Evolutionary conservation across 768 basidiomycete species (phyloP), one percentile per base, ranked within the genome.

Genomic region (Paxillus rubicundulus): DNA sequence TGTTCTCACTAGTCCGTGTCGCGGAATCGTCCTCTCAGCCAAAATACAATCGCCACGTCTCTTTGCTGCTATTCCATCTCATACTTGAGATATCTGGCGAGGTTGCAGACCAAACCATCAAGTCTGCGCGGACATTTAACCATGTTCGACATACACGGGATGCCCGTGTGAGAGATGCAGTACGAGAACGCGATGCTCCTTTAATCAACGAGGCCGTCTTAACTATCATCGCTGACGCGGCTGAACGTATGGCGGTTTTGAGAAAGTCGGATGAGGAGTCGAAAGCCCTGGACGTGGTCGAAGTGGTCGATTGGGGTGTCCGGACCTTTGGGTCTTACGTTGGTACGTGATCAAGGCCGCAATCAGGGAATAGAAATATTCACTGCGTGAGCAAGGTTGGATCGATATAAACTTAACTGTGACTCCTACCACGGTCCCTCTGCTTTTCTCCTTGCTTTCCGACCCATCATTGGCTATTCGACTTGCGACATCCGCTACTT

Each of bases 401-500:
- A 89, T 98, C 59, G 97, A 99, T 64, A 95, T 99, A 59, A 93
- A 92, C 63, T 75, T 98, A 56, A 94, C 97, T 12, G 88, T 99
- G 53, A 98, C 95, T 2, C 91, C 89, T 12, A 82, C 80, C 13
- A 92, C 95, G 2, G 82, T 98, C 32, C 85, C 88, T 5, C 74
- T 98, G 33, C 78, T 97, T 40, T 93, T 95, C 67, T 82, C 78
- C 34, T 77, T 97, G 37, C 80, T 98, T 36, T 86, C 86, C 14
- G 88, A 94, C 63, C 72, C 81, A 0, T 85, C 86, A 10, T 69
- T 92, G 27, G 79, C 87, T 3, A 85, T 98, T 60, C 89, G 93
- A 28, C 73, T 94, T 28, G 87, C 93, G 2, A 85, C 95, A 2
- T 87, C 86, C 17, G 80, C 78, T n/a, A 81, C 93, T 2, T 72